phyloP scores from a whole-genome alignment of 78 protist species.

The Dictyostelium brefeldianum region DNA sequence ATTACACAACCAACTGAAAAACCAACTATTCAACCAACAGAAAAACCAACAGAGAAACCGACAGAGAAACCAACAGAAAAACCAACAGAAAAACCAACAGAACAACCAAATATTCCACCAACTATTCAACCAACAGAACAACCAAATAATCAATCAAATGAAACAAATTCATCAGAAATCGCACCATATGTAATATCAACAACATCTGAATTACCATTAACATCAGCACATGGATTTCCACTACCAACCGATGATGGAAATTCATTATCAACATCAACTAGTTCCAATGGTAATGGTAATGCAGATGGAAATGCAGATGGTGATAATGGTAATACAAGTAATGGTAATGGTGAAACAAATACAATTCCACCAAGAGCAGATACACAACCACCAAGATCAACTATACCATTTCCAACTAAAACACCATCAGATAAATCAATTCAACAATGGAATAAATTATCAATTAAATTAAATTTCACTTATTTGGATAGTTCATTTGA shows the following conservation, averaged over 20 bases:
- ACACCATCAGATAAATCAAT: not conserved
- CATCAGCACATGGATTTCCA: too few species aligned
- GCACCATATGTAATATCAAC: not conserved
- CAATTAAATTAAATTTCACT: not conserved
- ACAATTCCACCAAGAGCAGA: not conserved
- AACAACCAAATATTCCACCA: not conserved
- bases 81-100: too few species aligned
- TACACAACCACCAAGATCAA: not conserved
- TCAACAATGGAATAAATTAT: not conserved
- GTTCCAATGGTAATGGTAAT: conserved; percentile 7
- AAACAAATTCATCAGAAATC: not conserved
- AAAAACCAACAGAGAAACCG: too few species aligned
- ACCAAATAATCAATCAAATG: not conserved
- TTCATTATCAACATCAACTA: too few species aligned
- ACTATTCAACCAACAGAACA: not conserved
- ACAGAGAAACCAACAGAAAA: too few species aligned
- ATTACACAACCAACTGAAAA: too few species aligned
- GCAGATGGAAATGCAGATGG: not conserved
- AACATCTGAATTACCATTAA: not conserved
- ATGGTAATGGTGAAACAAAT: not conserved
- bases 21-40: not conserved
- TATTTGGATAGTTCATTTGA: not conserved
- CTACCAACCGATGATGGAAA: not conserved
- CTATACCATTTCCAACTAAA: not conserved
- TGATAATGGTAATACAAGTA: not conserved